Percentiles rank a stretch among this genome's conserved stretches.
Evolutionary conservation across 257 asterid genomes (phyloP).

Genomic region (Lycium ferocissimum): DNA sequence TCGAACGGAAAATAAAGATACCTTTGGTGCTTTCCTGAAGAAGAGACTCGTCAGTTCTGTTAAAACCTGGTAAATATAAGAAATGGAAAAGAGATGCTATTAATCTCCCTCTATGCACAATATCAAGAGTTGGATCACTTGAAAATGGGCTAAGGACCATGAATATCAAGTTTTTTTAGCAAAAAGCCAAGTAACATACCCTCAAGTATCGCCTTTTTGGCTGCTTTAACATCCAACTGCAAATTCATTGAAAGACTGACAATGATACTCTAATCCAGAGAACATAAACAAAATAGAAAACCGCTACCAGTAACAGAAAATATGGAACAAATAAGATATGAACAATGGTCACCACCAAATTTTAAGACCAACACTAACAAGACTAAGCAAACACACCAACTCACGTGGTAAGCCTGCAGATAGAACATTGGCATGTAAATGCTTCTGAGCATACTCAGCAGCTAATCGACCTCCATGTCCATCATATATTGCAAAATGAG

Average conservation of each 20-base stretch:
- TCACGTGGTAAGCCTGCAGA: constrained; percentile 99
- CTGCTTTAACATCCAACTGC: constrained; percentile 85
- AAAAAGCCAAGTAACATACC: constrained; percentile 48
- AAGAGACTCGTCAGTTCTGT: constrained; percentile 78
- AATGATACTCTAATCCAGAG: constrained; percentile 4
- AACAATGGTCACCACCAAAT: constrained; percentile 35
- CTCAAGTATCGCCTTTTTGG: constrained; percentile 81
- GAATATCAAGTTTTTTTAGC: neutral
- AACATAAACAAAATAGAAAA: constrained; percentile 24
- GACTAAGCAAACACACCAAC: constrained; percentile 87
- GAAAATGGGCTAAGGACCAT: neutral
- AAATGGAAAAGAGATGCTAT: constrained; percentile 13
- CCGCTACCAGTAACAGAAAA: neutral
- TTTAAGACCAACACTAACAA: constrained; percentile 35
- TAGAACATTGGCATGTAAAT: constrained; percentile 80
- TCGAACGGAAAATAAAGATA: constrained; percentile 27
- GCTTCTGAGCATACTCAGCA: constrained; percentile 84
- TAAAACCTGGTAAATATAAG: constrained; percentile 58
- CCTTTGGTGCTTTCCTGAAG: constrained; percentile 84
- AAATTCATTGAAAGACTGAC: constrained; percentile 35
- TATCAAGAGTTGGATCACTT: neutral
- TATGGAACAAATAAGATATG: constrained; percentile 18
- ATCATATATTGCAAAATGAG: constrained; percentile 86
- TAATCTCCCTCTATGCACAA: constrained; percentile 19
- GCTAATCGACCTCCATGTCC: constrained; percentile 94